Evolutionary conservation across 139 green algal genomes (phyloP).

Genomic region (Mesotaenium endlicherianum): DNA sequence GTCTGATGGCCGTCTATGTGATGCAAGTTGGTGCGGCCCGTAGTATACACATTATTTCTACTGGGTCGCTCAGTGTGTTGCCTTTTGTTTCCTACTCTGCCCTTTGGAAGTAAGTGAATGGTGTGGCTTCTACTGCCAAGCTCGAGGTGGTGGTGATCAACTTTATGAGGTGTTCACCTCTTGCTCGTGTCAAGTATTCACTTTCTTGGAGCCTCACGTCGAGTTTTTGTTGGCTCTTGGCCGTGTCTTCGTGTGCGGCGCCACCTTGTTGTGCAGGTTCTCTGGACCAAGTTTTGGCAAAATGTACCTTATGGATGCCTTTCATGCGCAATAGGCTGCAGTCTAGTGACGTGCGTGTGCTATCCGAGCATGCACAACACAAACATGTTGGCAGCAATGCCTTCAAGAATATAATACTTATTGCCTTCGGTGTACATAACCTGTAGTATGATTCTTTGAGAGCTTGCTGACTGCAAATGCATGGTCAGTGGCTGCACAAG

Average conservation of each 20-base stretch:
- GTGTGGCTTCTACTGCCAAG: neutral
- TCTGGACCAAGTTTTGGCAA: conserved; percentile 40
- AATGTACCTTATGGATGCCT: conserved; percentile 53
- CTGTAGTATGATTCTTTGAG: no score
- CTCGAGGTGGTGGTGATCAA: neutral
- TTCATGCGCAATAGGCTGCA: conserved; percentile 2
- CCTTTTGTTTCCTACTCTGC: neutral
- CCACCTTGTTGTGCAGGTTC: conserved; percentile 29
- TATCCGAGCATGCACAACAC: neutral
- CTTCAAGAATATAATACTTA: neutral
- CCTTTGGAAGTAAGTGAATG: neutral
- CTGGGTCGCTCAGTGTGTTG: no score
- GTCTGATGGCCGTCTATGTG: no score
- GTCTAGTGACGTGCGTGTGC: neutral
- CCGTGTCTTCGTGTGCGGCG: neutral
- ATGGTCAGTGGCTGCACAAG: no score
- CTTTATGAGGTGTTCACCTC: neutral
- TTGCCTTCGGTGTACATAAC: neutral
- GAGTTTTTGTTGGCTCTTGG: neutral
- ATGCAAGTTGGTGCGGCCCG: no score
- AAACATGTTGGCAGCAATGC: neutral
- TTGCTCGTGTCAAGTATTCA: neutral
- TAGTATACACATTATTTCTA: no score
- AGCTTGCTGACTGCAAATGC: no score
- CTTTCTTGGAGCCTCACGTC: neutral